Conservation (phyloP, 75 land plant genomes). For the Picea glauca region DNA sequence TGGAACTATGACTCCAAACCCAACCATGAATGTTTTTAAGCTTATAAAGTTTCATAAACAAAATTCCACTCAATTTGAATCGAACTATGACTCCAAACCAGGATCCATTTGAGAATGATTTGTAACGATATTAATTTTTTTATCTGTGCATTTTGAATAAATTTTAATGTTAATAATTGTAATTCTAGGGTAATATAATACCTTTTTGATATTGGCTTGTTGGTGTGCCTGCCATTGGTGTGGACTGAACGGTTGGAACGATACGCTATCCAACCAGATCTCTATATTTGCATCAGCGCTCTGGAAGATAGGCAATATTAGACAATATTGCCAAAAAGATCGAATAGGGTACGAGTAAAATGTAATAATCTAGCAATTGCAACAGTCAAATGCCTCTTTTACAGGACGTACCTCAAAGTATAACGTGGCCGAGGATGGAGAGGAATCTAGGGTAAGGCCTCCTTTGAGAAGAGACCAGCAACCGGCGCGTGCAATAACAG, state of each 20-base stretch:
- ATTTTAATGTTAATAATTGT: no score
- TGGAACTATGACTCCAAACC: no score
- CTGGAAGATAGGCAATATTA: slow-evolving; percentile 4
- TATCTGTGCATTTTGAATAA: no score
- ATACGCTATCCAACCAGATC: slow-evolving; percentile 60
- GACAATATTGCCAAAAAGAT: background rate
- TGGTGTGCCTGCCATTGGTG: slow-evolving; percentile 68
- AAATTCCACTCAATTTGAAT: no score
- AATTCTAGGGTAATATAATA: background rate
- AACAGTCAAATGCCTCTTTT: background rate
- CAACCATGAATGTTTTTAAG: no score
- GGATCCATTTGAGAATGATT: no score
- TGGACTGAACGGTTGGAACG: slow-evolving; percentile 61
- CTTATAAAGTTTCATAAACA: no score
- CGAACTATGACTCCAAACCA: no score
- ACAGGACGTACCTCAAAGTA: slow-evolving; percentile 44
- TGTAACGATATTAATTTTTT: no score
- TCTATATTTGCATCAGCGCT: slow-evolving; percentile 34
- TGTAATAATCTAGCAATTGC: no score
- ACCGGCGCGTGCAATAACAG: slow-evolving; percentile 29
- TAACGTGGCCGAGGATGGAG: slow-evolving; percentile 22
- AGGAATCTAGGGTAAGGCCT: slow-evolving; percentile 20
- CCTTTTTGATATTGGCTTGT: slow-evolving; percentile 32
- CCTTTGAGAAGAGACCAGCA: slow-evolving; percentile 76
- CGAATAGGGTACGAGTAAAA: background rate